A percentile compares a stretch with the other conserved stretches of the same genome.
Conservation (phyloP, 192 early-diverging fungal genomes). For the Thamnidium elegans region DNA sequence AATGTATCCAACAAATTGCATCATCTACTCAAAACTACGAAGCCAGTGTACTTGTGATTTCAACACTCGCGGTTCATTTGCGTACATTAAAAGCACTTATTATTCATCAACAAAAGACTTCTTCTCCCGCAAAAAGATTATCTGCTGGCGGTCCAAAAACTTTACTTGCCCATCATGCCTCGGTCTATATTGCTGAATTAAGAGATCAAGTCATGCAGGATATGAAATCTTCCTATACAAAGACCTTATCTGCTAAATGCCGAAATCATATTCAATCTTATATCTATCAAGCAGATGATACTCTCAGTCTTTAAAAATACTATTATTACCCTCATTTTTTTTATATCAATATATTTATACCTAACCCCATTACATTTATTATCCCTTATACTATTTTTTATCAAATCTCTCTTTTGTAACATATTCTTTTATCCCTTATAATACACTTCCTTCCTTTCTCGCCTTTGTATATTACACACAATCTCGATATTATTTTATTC, state of each 20-base stretch:
- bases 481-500: background rate
- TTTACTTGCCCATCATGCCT: background rate
- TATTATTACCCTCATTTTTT: background rate
- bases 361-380: background rate
- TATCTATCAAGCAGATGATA: slow-evolving; percentile 14
- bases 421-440: too few relatives aligned
- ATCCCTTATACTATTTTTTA: background rate
- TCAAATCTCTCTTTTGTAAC: too few relatives aligned
- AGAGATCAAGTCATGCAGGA: slow-evolving; percentile 14
- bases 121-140: background rate
- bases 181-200: slow-evolving; percentile 8
- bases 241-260: background rate
- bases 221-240: slow-evolving; percentile 13
- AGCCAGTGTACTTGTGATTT: slow-evolving; percentile 12
- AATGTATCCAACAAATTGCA: slow-evolving; percentile 15
- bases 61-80: slow-evolving; percentile 7
- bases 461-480: background rate
- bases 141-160: background rate
- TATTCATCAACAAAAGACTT: slow-evolving; percentile 9
- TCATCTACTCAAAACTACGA: slow-evolving; percentile 3
- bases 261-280: slow-evolving; percentile 11
- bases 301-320: slow-evolving; percentile 4
- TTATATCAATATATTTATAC: background rate
- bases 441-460: too few relatives aligned
- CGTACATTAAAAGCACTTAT: slow-evolving; percentile 7